These are phyloP conservation scores for Penicillium paneum DNA, from an alignment of 2,329 filamentous ascomycete species.

Conservation along the genomic window DNA sequence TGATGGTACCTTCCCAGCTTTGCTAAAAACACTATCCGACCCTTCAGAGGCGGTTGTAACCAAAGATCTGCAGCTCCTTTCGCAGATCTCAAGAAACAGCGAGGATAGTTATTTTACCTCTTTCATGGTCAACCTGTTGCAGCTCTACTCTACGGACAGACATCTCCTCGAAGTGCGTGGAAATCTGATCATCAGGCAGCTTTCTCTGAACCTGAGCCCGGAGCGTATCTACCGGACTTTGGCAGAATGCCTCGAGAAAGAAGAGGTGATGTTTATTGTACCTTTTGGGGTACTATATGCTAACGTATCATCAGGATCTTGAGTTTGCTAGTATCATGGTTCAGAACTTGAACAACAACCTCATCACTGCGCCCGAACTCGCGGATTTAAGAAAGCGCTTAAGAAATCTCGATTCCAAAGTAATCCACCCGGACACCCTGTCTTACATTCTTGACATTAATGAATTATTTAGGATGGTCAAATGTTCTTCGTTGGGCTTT, in stretches of 20 bases:
- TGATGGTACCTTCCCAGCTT: slow-evolving; percentile 91
- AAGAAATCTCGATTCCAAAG: slow-evolving; percentile 83
- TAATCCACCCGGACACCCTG: slow-evolving; percentile 31
- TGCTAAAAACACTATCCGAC: slow-evolving; percentile 94
- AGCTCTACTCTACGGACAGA: slow-evolving; percentile 91
- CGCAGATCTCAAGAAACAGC: slow-evolving; percentile 93
- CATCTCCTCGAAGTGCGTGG: slow-evolving; percentile 86
- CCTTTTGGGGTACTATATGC: background rate
- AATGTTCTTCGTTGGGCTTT: slow-evolving; percentile 88
- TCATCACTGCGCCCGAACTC: slow-evolving; percentile 94
- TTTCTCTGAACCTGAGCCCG: slow-evolving; percentile 87
- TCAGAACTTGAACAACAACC: slow-evolving; percentile 97
- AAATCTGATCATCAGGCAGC: slow-evolving; percentile 92
- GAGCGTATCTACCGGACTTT: slow-evolving; percentile 94
- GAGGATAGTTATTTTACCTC: slow-evolving; percentile 97
- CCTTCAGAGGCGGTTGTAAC: slow-evolving; percentile 94
- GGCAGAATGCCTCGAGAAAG: slow-evolving; percentile 93
- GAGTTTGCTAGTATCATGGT: slow-evolving; percentile 99
- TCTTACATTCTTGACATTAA: slow-evolving; percentile 14
- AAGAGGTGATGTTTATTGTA: slow-evolving; percentile 56
- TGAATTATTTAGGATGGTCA: slow-evolving; percentile 69
- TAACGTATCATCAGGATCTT: slow-evolving; percentile 59
- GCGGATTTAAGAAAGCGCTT: slow-evolving; percentile 85
- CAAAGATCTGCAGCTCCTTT: slow-evolving; percentile 86
- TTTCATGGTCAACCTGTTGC: slow-evolving; percentile 95